These are phyloP conservation scores for Colletotrichum sp. DNA, from an alignment of 2,329 filamentous ascomycete genomes.

Conservation along the genomic window DNA sequence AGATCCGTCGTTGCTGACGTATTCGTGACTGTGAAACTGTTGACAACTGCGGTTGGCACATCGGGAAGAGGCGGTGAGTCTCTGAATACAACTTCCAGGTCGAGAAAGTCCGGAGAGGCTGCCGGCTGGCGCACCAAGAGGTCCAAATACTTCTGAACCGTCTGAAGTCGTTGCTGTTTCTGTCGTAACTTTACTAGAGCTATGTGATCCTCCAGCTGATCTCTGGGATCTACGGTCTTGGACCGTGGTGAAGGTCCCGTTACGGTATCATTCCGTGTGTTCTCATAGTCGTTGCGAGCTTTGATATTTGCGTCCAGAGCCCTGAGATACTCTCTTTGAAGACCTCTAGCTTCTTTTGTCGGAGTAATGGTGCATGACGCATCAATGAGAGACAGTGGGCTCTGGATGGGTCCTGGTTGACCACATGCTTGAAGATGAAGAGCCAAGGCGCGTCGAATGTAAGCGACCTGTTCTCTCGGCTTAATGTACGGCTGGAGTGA, in stretches of 20 bases:
- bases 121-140: conserved; percentile 56
- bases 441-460: conserved; percentile 60
- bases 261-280: conserved; percentile 25
- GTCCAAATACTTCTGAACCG: conserved; percentile 57
- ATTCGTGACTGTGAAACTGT: conserved; percentile 50
- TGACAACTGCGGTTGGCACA: conserved; percentile 57
- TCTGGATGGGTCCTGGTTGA: conserved; percentile 43
- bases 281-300: conserved; percentile 53
- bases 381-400: conserved; percentile 55
- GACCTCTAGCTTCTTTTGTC: conserved; percentile 45
- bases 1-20: conserved; percentile 45
- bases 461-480: conserved; percentile 60
- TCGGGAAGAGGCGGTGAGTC: conserved; percentile 48
- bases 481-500: conserved; percentile 59
- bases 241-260: conserved; percentile 15
- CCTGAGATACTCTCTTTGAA: conserved; percentile 60
- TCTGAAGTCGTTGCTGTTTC: conserved; percentile 54
- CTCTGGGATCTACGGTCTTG: conserved; percentile 17
- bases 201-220: conserved; percentile 54
- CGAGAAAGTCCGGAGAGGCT: conserved; percentile 53
- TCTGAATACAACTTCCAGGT: conserved; percentile 51
- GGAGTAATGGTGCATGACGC: conserved; percentile 37
- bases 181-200: conserved; percentile 55
- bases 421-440: conserved; percentile 56
- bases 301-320: conserved; percentile 57